Evolutionary conservation across 2,329 filamentous ascomycete genomes (phyloP), one percentile per base, ranked within the genome.

Genomic region (Neofusicoccum sp.): DNA sequence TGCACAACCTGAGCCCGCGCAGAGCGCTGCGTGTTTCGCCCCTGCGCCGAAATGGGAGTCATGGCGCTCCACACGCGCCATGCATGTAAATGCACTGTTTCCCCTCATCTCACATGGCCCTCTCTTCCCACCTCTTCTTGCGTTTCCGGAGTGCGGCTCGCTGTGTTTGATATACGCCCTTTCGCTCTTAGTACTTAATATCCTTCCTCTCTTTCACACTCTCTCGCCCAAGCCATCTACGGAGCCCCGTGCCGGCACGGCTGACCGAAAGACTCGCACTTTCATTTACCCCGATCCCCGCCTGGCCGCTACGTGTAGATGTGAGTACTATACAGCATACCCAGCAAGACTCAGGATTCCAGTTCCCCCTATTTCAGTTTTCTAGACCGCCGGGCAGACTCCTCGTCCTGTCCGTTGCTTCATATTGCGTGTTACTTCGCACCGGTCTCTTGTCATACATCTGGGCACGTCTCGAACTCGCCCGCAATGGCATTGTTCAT

Each of bases 11-110:
- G 43, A 7, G 30, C 41, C 6, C 14, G 54, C 45, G 54, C 40
- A 41, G 54, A 47, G 54, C 31, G 30, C 30, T 28, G 54, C 54
- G 45, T 16, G 43, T 44, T 58, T 47, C 40, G 54, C 43, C 54
- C 51, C 49, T 56, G 51, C 51, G 51, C 51, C 43, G n/a, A 56
- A 56, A 56, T 56, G 51, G 51, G 44, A 12, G 34, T 40, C 51
- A 43, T 6, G 51, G 38, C 36, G 51, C 20, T 20, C 20, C 20
- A 20, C 20, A 20, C 30, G 14, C 38, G 53, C 38, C 40, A 28
- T 45, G 54, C 24, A 26, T 34, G 30, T 36, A 12, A 58, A 58
- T 58, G 54, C 54, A 38, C 41, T 47, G 40, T 14, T 36, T 20
- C 30, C 54, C 40, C 26, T 16, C 12, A 6, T 16, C 41, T 26